Conservation (phyloP, 2,329 filamentous ascomycete species). For the Coniochaeta prunicola region DNA sequence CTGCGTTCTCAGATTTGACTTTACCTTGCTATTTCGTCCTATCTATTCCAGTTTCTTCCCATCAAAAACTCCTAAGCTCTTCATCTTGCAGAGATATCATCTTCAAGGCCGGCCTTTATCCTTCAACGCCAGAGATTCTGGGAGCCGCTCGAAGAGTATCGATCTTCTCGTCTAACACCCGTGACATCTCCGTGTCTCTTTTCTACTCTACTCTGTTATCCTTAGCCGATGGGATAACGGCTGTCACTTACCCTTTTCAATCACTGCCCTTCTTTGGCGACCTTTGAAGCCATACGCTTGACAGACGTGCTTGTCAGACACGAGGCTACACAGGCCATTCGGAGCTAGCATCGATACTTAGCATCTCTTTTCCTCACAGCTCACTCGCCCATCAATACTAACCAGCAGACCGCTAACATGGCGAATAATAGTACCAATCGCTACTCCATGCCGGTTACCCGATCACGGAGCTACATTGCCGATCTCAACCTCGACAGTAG, state of each 20-base stretch:
- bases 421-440: constrained; percentile 60
- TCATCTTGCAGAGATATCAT: neutral
- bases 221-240: neutral
- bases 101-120: neutral
- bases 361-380: neutral
- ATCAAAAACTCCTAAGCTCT: neutral
- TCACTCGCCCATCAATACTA: neutral
- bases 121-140: neutral
- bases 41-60: neutral
- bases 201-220: neutral
- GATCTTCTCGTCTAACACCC: neutral
- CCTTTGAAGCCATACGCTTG: neutral
- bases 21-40: neutral
- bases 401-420: neutral
- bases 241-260: neutral
- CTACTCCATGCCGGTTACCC: constrained; percentile 87
- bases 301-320: neutral
- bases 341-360: neutral
- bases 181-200: neutral
- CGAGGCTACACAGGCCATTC: neutral
- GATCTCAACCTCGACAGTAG: constrained; percentile 57
- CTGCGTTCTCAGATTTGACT: neutral
- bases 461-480: constrained; percentile 59
- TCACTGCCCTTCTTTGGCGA: neutral
- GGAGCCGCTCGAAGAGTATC: neutral